Evolutionary conservation across 257 asterid genomes (phyloP), one percentile per base, ranked within the genome.

Genomic region (Gentiana dahurica): DNA sequence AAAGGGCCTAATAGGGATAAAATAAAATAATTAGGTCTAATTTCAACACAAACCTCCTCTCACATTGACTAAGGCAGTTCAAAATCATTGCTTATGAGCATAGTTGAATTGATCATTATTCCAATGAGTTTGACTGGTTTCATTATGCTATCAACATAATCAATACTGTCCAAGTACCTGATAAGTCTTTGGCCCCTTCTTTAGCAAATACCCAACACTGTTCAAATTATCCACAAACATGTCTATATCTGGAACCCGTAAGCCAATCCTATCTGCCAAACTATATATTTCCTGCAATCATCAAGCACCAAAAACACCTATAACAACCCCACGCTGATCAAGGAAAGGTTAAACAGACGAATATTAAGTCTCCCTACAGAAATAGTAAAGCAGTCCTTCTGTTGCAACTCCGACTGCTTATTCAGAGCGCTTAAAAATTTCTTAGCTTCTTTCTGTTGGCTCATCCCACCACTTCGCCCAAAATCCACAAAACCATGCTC

Each of bases 391-490:
- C 87, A 75, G 71, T 91, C 90, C 70, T 85, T 91, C 68, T 82
- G 96, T 75, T 67, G 87, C 65, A 76, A 63, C 45, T 91, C 96
- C 36, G 96, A 85, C 47, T 82, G 94, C 80, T 85, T 79, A 71
- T 87, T 81, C 70, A 91, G 70, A 56, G 95, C 96, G 72, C 89
- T 78, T 73, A 91, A 58, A 71, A 91, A 83, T 39, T 94, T 83
- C 58, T 91, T 91, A 58, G 94, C 95, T 80, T 91, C 96, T 77
- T 91, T 91, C 77, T 91, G 96, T 67, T 87, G 94, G 70, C 96
- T 91, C 96, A 91, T 91, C 61, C 98, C 96, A 68, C 98, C 95
- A 65, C 96, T 91, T 39, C 96, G 82, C 53, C 92, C 95, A 70
- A 87, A 91, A 85, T 87, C 98, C 62, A 91, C 95, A 64, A 71